Percentiles rank a stretch among this genome's conserved stretches.
Evolutionary conservation across 2,329 filamentous ascomycete genomes (phyloP).

Genomic region (Botryotinia convoluta): DNA sequence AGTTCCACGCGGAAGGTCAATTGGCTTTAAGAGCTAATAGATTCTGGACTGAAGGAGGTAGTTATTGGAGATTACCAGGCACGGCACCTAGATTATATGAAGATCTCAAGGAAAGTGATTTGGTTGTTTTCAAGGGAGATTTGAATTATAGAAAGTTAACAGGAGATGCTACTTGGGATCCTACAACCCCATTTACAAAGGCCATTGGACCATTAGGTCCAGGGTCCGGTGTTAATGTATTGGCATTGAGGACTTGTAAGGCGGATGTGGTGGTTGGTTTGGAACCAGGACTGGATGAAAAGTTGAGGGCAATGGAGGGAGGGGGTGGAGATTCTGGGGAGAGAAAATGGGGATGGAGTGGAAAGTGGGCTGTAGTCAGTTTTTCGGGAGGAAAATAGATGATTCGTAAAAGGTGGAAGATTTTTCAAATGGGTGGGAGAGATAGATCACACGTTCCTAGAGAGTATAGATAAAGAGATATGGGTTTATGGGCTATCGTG

Average conservation of each 20-base stretch:
- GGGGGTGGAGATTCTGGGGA: conserved; percentile 64
- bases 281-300: conserved; percentile 78
- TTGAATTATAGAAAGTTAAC: conserved; percentile 94
- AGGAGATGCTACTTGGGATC: conserved; percentile 80
- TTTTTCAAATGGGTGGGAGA: not conserved
- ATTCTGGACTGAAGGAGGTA: conserved; percentile 88
- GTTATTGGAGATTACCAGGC: conserved; percentile 81
- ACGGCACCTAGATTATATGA: conserved; percentile 65
- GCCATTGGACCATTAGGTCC: conserved; percentile 85
- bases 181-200: conserved; percentile 79
- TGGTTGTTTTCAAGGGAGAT: conserved; percentile 97
- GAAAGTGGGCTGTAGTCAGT: conserved; percentile 94
- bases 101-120: conserved; percentile 77
- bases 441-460: not conserved
- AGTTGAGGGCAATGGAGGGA: conserved; percentile 63
- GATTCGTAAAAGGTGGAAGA: not conserved
- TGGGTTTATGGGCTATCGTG: not conserved
- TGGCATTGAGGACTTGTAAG: conserved; percentile 92
- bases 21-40: conserved; percentile 77
- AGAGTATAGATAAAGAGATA: not conserved
- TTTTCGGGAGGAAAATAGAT: conserved; percentile 66
- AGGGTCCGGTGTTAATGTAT: conserved; percentile 75
- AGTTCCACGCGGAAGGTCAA: conserved; percentile 78
- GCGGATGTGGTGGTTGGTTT: conserved; percentile 92
- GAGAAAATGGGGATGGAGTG: conserved; percentile 90